Evolutionary conservation across 768 basidiomycete genomes (phyloP).

Genomic region (Boletus rubescentipes): DNA sequence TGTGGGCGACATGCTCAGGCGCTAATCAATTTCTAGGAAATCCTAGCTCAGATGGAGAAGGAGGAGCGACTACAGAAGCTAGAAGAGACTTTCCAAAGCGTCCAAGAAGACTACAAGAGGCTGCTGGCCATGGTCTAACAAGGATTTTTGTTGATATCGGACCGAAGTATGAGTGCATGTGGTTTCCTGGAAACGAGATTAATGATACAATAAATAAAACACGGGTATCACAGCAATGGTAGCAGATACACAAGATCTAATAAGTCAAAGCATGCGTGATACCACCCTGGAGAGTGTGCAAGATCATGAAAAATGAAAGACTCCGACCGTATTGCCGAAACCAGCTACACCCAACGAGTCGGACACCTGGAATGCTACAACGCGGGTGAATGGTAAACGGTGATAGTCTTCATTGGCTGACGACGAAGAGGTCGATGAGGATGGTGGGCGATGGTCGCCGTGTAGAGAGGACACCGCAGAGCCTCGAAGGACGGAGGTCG

Average conservation of each 20-base stretch:
- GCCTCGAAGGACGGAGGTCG: slow-evolving; percentile 44
- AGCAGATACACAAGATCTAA: slow-evolving; percentile 20
- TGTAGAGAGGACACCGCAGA: slow-evolving; percentile 52
- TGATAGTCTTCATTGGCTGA: slow-evolving; percentile 35
- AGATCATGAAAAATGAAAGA: slow-evolving; percentile 26
- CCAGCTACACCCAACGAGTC: slow-evolving; percentile 61
- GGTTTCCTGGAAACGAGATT: background rate
- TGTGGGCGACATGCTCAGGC: background rate
- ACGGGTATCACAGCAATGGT: slow-evolving; percentile 9
- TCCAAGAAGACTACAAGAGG: slow-evolving; percentile 80
- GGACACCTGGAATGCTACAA: slow-evolving; percentile 55
- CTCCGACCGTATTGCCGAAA: slow-evolving; percentile 66
- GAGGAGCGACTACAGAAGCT: slow-evolving; percentile 85
- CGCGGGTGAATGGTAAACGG: slow-evolving; percentile 78
- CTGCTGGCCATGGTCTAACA: slow-evolving; percentile 57
- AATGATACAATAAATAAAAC: slow-evolving; percentile 29
- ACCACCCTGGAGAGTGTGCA: background rate
- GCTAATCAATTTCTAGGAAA: slow-evolving; percentile 54
- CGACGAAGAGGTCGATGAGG: slow-evolving; percentile 2
- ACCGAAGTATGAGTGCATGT: slow-evolving; percentile 3
- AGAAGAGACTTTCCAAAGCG: slow-evolving; percentile 89
- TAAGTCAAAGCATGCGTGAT: background rate
- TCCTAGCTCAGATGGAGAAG: slow-evolving; percentile 83
- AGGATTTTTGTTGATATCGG: slow-evolving; percentile 10
- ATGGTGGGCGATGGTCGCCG: slow-evolving; percentile 14